Percentiles rank a stretch among this genome's conserved stretches.
phyloP scores from a whole-genome alignment of 108 stramenopile species.

The Nitzschia sp. region DNA sequence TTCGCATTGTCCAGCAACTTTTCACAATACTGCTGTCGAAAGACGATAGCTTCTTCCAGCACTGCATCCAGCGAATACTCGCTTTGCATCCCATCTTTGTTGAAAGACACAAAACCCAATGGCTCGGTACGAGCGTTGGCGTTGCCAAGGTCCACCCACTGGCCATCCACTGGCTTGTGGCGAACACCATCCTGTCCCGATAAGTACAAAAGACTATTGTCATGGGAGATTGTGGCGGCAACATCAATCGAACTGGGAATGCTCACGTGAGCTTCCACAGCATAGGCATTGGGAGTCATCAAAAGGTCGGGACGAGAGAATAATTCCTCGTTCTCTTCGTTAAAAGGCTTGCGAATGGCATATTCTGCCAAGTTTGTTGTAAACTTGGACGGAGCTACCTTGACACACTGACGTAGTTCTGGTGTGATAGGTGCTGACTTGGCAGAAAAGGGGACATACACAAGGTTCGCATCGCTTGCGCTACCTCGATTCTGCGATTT shows the following conservation, averaged over 20 bases:
- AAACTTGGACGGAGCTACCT: background rate
- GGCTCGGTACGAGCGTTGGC: constrained; percentile 39
- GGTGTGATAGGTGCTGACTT: background rate
- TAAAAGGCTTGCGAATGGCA: constrained; percentile 1
- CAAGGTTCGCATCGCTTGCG: too few species aligned
- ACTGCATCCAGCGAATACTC: constrained; percentile 65
- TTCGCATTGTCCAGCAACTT: background rate
- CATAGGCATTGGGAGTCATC: constrained; percentile 25
- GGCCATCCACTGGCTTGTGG: constrained; percentile 11
- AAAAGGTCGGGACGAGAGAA: background rate
- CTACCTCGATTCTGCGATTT: too few species aligned
- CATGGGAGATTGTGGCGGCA: constrained; percentile 49
- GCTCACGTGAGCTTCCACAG: constrained; percentile 29
- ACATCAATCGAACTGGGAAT: constrained; percentile 56
- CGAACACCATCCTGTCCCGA: background rate
- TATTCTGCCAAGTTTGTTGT: constrained; percentile 1
- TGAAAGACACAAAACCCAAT: constrained; percentile 59
- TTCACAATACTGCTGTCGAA: constrained; percentile 61
- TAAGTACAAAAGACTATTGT: constrained; percentile 50
- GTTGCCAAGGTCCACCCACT: constrained; percentile 51
- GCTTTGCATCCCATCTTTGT: constrained; percentile 48
- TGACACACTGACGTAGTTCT: constrained; percentile 1
- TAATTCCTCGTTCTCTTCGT: background rate
- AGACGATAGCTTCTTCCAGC: constrained; percentile 61
- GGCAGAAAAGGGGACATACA: too few species aligned